Base-by-base conservation (phyloP, 1,284 basidiomycete species). In the Schizophyllum commune region DNA sequence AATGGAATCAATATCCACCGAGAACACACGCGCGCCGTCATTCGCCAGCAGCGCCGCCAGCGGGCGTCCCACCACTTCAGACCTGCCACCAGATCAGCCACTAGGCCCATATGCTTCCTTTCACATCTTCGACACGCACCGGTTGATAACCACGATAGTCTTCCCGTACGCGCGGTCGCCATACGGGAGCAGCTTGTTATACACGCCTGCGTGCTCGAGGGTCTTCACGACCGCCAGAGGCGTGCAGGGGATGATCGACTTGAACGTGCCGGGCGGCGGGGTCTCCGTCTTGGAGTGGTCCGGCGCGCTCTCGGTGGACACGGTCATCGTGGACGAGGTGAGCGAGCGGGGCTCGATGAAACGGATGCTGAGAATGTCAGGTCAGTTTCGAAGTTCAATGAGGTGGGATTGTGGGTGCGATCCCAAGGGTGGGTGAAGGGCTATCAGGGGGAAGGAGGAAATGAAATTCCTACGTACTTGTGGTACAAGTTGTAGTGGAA, bases 401-500 rank as follows among this genome's bases (percentile, higher is more conserved):
- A n/a, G n/a, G n/a, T n/a, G n/a, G n/a, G n/a, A n/a, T n/a, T n/a
- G n/a, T n/a, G n/a, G n/a, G n/a, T n/a, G n/a, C n/a, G n/a, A n/a
- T n/a, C n/a, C n/a, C n/a, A n/a, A n/a, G n/a, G n/a, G n/a, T n/a
- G n/a, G n/a, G n/a, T n/a, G n/a, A n/a, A n/a, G n/a, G n/a, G n/a
- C n/a, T n/a, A n/a, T n/a, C n/a, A n/a, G n/a, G n/a, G n/a, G n/a
- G n/a, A n/a, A n/a, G n/a, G n/a, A n/a, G n/a, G n/a, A n/a, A n/a
- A n/a, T n/a, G n/a, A n/a, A 60, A 58, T 57, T 17, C 9, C 19
- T 15, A 34, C 55, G 62, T 66, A 94, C 93, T 97, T 97, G 82
- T 98, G 95, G 74, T 98, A 98, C 60, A 98, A 79, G 73, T 97
- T 97, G 76, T 96, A 98, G 68, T 96, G 91, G 74, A 95, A 96